phyloP scores from a whole-genome alignment of 106 monocot species.

The Hemerocallis citrina region DNA sequence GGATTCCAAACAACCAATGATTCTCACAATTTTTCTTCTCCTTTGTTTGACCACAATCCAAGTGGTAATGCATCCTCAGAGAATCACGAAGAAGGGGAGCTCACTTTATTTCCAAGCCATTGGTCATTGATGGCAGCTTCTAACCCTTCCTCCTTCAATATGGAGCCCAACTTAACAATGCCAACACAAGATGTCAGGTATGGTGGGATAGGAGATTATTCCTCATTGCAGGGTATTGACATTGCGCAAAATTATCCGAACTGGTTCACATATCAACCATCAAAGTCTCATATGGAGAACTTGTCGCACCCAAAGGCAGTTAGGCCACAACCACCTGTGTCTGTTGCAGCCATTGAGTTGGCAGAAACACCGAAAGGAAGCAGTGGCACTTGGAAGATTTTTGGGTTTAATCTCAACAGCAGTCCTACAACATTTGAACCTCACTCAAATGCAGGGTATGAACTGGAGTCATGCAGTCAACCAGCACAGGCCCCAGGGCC shows the following conservation, averaged over 20 bases:
- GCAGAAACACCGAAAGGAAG: conserved; percentile 21
- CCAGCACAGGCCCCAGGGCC: conserved; percentile 16
- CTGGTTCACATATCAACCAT: conserved; percentile 17
- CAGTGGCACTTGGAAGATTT: conserved; percentile 51
- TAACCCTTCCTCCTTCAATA: conserved; percentile 13
- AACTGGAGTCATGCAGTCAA: conserved; percentile 8
- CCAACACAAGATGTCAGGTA: conserved; percentile 10
- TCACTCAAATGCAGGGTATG: conserved; percentile 6
- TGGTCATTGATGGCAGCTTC: conserved; percentile 22
- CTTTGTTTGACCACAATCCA: conserved; percentile 20
- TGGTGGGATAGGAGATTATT: conserved; percentile 8
- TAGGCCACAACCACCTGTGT: conserved; percentile 16
- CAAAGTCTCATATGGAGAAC: conserved; percentile 18
- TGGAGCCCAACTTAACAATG: conserved; percentile 13
- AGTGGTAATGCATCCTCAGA: not conserved
- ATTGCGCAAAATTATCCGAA: conserved; percentile 19
- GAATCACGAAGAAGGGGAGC: conserved; percentile 3
- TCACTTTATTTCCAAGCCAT: conserved; percentile 3
- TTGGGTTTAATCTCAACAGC: conserved; percentile 60
- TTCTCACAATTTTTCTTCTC: conserved; percentile 13
- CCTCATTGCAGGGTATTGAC: conserved; percentile 13
- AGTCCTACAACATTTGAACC: conserved; percentile 12
- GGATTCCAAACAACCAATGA: conserved; percentile 23
- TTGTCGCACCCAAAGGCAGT: conserved; percentile 20
- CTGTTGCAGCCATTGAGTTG: conserved; percentile 14